A percentile compares a stretch with the other conserved stretches of the same genome.
Conservation (phyloP, 495 filamentous ascomycete genomes). For the Zalerion maritima region DNA sequence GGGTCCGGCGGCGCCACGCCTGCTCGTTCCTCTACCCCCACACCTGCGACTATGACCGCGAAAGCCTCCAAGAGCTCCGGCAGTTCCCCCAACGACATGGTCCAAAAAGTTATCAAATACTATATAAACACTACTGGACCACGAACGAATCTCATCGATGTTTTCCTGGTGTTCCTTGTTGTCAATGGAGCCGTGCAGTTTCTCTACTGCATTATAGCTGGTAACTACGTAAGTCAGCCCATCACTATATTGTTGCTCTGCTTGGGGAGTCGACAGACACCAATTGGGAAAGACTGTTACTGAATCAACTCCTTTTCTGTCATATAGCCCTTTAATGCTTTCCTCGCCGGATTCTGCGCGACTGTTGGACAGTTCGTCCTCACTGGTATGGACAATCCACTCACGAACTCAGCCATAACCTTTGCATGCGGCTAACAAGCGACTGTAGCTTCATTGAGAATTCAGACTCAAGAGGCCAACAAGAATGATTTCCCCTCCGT, state of each 20-base stretch:
- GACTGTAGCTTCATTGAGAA: constrained; percentile 52
- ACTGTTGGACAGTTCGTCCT: constrained; percentile 97
- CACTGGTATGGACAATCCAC: constrained; percentile 43
- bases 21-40: not conserved
- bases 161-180: constrained; percentile 82
- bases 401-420: not conserved
- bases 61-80: constrained; percentile 23
- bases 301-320: constrained; percentile 7
- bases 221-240: constrained; percentile 68
- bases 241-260: not conserved
- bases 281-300: not conserved
- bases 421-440: constrained; percentile 2
- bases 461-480: constrained; percentile 76
- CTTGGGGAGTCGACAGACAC: not conserved
- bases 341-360: constrained; percentile 85
- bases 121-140: constrained; percentile 71
- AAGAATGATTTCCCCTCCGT: constrained; percentile 51
- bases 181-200: constrained; percentile 82
- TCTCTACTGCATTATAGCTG: constrained; percentile 77
- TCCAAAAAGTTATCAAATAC: constrained; percentile 51
- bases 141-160: constrained; percentile 82
- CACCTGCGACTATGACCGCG: constrained; percentile 27
- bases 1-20: constrained; percentile 6
- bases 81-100: constrained; percentile 18
- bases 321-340: constrained; percentile 89